Percentiles rank a stretch among this genome's conserved stretches.
These are phyloP conservation scores for Rhynchospora tenuis DNA, from an alignment of 176 grass and related monocot genomes.

Conservation along the genomic window DNA sequence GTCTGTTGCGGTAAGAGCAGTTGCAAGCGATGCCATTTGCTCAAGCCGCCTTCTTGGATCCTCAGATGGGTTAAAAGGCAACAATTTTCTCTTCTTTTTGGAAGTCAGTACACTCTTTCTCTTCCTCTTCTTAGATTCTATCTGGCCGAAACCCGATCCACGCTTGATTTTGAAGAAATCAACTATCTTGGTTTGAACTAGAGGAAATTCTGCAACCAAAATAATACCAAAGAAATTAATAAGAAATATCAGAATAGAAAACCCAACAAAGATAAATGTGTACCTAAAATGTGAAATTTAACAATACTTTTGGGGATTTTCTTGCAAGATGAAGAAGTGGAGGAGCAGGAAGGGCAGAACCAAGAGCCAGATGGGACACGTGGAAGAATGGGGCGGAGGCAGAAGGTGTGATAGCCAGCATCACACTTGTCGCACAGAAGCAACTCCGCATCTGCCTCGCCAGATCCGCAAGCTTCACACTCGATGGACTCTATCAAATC, in stretches of 20 bases:
- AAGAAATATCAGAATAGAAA: background rate
- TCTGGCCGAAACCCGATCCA: background rate
- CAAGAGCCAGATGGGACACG: constrained; percentile 70
- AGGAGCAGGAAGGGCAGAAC: constrained; percentile 70
- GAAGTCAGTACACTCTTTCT: constrained; percentile 32
- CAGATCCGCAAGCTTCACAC: constrained; percentile 70
- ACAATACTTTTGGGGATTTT: constrained; percentile 58
- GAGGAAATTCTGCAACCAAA: constrained; percentile 54
- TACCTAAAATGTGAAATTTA: background rate
- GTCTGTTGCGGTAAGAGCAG: constrained; percentile 75
- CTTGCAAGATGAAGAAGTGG: constrained; percentile 10
- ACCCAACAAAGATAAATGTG: background rate
- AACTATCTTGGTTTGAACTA: constrained; percentile 83
- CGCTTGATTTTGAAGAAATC: constrained; percentile 96
- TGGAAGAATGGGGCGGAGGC: constrained; percentile 77
- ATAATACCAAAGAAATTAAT: background rate
- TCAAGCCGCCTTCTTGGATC: constrained; percentile 49
- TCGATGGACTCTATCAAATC: constrained; percentile 9
- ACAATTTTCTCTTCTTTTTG: constrained; percentile 61
- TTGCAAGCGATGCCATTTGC: constrained; percentile 91
- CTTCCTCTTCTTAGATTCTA: constrained; percentile 50
- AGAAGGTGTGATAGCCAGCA: constrained; percentile 84
- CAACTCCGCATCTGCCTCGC: constrained; percentile 44
- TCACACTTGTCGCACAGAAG: constrained; percentile 90
- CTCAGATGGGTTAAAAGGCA: constrained; percentile 59